These are phyloP conservation scores for Davidsoniella australis DNA, from an alignment of 2,329 filamentous ascomycete species.

Conservation along the genomic window DNA sequence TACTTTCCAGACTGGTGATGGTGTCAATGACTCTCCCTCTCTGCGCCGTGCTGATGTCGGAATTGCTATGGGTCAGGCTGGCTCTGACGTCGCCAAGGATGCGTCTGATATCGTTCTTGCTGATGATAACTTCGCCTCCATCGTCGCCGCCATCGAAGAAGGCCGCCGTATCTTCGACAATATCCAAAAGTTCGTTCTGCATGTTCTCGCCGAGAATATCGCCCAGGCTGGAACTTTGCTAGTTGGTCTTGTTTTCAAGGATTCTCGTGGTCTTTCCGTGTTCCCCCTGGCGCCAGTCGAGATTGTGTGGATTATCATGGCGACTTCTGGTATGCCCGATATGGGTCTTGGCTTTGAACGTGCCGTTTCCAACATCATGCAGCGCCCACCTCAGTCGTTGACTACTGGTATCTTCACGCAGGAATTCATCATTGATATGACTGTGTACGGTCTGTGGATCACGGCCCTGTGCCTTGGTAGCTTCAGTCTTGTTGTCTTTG, in stretches of 20 bases:
- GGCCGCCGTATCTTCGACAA: slow-evolving; percentile 59
- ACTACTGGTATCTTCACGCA: slow-evolving; percentile 45
- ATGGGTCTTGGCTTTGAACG: slow-evolving; percentile 63
- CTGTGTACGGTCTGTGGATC: slow-evolving; percentile 54
- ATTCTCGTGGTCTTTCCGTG: slow-evolving; percentile 44
- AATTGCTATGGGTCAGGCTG: slow-evolving; percentile 48
- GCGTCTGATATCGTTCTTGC: slow-evolving; percentile 52
- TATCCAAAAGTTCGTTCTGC: slow-evolving; percentile 58
- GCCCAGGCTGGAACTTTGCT: slow-evolving; percentile 53
- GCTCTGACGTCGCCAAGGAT: slow-evolving; percentile 46
- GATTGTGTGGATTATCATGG: slow-evolving; percentile 70
- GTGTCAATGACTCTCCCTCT: slow-evolving; percentile 57
- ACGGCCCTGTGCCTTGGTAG: slow-evolving; percentile 43
- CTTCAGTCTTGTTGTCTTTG: slow-evolving; percentile 48
- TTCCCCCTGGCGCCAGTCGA: slow-evolving; percentile 61
- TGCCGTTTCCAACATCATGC: slow-evolving; percentile 52
- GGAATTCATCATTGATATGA: slow-evolving; percentile 50
- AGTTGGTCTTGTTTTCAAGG: slow-evolving; percentile 57
- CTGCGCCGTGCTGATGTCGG: slow-evolving; percentile 54
- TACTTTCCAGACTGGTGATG: slow-evolving; percentile 40
- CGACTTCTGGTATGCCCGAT: slow-evolving; percentile 57
- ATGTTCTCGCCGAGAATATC: slow-evolving; percentile 53
- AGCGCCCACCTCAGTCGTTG: slow-evolving; percentile 46
- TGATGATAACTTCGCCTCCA: slow-evolving; percentile 59
- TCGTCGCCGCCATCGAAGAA: slow-evolving; percentile 54